A percentile compares a stretch with the other conserved stretches of the same genome.
Evolutionary conservation across 768 basidiomycete genomes (phyloP).

Genomic region (Leccinum olivaceopallidum): DNA sequence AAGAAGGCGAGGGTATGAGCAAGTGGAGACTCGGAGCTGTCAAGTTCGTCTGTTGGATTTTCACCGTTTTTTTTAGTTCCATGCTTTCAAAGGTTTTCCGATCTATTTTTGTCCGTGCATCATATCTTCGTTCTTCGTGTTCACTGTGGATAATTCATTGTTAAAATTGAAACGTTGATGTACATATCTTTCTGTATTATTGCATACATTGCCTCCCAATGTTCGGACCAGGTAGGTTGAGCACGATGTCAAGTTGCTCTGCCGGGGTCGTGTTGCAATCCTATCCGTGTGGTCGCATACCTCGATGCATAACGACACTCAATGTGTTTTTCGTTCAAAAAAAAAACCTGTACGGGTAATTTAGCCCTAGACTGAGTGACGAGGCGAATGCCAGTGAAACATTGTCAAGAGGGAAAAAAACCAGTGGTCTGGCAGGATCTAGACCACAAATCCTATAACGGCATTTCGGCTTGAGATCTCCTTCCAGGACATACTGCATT

Average conservation of each 20-base stretch:
- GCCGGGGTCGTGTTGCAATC: no score
- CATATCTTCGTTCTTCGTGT: conserved; percentile 17
- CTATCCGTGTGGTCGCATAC: no score
- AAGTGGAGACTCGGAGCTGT: background rate
- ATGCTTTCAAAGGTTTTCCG: conserved; percentile 11
- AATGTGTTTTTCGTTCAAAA: no score
- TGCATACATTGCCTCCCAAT: no score
- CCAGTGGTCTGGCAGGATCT: background rate
- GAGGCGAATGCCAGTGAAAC: background rate
- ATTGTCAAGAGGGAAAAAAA: background rate
- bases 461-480: background rate
- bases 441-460: background rate
- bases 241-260: no score
- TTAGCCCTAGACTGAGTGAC: no score
- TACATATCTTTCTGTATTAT: background rate
- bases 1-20: conserved; percentile 21
- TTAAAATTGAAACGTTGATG: background rate
- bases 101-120: background rate
- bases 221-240: no score
- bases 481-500: background rate
- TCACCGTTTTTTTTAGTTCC: background rate
- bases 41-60: background rate
- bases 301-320: no score
- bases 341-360: no score
- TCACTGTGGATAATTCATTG: conserved; percentile 1